phyloP scores from a whole-genome alignment of 2,329 filamentous ascomycete species.

The Fusarium temperatum region DNA sequence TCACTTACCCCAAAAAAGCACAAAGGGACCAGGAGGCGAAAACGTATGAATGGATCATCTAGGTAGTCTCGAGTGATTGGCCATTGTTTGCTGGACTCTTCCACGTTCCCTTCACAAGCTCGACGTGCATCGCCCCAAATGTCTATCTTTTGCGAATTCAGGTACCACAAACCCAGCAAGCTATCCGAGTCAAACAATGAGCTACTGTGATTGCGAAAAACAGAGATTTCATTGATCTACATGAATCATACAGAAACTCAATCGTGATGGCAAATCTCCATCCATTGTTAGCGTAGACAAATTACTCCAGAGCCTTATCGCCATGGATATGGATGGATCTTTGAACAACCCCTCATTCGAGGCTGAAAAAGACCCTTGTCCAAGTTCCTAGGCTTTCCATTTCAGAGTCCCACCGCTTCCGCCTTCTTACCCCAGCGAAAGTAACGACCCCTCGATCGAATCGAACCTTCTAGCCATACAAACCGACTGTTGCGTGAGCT shows the following conservation, averaged over 20 bases:
- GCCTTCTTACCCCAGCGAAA: conserved; percentile 10
- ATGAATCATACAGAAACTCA: conserved; percentile 18
- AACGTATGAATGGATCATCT: background rate
- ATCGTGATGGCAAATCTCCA: background rate
- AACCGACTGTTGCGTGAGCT: background rate
- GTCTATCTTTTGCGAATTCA: conserved; percentile 26
- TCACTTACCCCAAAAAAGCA: conserved; percentile 31
- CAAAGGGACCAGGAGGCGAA: conserved; percentile 33
- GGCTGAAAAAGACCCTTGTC: conserved; percentile 35
- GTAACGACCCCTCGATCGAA: conserved; percentile 16
- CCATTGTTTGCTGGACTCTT: conserved; percentile 36
- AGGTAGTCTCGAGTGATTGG: conserved; percentile 32
- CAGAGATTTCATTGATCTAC: conserved; percentile 11
- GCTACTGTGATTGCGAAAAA: background rate
- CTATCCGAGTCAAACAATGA: conserved; percentile 24
- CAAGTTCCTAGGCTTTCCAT: conserved; percentile 31
- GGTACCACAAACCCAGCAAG: conserved; percentile 21
- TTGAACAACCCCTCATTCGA: conserved; percentile 28
- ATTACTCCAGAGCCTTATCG: background rate
- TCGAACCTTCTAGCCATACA: conserved; percentile 41
- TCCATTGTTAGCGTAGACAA: background rate
- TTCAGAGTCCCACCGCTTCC: conserved; percentile 23
- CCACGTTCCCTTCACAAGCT: conserved; percentile 27
- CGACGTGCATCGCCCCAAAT: conserved; percentile 24
- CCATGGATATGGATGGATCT: background rate